A percentile compares a stretch with the other conserved stretches of the same genome.
Conservation (phyloP, 176 grass and related monocot species). For the Eleusine coracana region DNA sequence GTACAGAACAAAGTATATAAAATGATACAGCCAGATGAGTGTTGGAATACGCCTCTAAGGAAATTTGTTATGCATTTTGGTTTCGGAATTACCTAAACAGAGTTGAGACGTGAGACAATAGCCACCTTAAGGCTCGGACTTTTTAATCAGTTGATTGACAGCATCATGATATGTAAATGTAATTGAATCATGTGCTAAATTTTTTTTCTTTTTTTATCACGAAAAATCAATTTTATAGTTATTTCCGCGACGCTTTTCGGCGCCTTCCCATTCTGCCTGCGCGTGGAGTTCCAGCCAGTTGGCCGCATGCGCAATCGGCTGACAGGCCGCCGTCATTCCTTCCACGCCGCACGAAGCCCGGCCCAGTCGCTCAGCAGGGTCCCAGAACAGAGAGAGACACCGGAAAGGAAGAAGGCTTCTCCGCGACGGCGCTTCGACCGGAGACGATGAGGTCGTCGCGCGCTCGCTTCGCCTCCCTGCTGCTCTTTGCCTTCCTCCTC, state of each 20-base stretch:
- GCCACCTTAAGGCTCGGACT: neutral
- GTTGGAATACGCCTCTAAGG: neutral
- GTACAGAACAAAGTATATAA: neutral
- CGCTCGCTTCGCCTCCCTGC: slow-evolving; percentile 29
- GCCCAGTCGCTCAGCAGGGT: neutral
- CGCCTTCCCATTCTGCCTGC: neutral
- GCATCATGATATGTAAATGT: neutral
- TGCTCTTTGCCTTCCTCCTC: slow-evolving; percentile 30
- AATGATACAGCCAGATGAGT: neutral
- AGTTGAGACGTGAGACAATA: neutral
- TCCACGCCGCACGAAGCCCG: neutral
- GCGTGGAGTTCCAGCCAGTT: neutral
- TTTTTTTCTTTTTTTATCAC: too few species aligned
- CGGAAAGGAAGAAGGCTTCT: neutral
- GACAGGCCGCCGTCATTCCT: neutral
- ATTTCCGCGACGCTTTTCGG: neutral
- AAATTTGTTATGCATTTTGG: neutral
- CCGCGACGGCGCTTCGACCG: neutral
- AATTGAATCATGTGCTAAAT: neutral
- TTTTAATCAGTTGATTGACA: neutral
- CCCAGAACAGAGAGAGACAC: neutral
- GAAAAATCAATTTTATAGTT: neutral
- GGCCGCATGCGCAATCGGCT: neutral
- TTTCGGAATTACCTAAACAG: too few species aligned
- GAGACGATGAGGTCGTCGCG: slow-evolving; percentile 31